phyloP scores from a whole-genome alignment of 805 yeast genomes.

The Candida montana region DNA sequence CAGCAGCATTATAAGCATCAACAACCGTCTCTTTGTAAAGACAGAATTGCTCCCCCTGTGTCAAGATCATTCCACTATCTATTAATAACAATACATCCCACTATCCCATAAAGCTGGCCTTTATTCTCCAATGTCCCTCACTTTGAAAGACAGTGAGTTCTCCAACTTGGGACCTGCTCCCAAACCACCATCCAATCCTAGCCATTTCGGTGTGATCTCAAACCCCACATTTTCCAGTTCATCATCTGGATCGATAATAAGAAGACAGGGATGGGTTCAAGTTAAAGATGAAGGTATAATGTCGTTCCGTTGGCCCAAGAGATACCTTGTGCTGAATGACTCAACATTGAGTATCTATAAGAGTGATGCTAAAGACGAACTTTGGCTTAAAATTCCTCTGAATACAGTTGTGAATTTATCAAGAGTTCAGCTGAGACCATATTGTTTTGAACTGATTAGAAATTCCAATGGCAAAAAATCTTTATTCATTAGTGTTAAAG shows the following conservation, averaged over 20 bases:
- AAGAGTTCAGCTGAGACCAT: constrained; percentile 66
- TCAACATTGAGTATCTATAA: constrained; percentile 71
- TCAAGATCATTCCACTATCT: too few species aligned
- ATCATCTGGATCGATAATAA: constrained; percentile 16
- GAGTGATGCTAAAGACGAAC: constrained; percentile 47
- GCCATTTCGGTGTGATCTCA: constrained; percentile 24
- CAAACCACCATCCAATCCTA: constrained; percentile 31
- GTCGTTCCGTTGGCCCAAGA: constrained; percentile 88
- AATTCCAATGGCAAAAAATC: constrained; percentile 42
- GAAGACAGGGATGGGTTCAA: constrained; percentile 78
- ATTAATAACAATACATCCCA: background rate
- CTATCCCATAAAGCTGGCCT: constrained; percentile 8
- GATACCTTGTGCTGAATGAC: constrained; percentile 74
- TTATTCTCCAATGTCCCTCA: constrained; percentile 24
- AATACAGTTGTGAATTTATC: constrained; percentile 59
- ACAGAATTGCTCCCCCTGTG: too few species aligned
- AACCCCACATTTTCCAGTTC: constrained; percentile 16
- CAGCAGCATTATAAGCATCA: too few species aligned
- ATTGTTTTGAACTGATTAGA: constrained; percentile 70
- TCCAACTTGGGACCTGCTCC: constrained; percentile 55
- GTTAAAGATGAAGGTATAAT: constrained; percentile 89
- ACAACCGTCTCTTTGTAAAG: too few species aligned
- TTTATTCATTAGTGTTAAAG: constrained; percentile 67
- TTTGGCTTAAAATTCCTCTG: constrained; percentile 48
- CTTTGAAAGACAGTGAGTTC: constrained; percentile 41